Evolutionary conservation across 208 protist species (phyloP), one percentile per base, ranked within the genome.

Genomic region (Herpetomonas muscarum): DNA sequence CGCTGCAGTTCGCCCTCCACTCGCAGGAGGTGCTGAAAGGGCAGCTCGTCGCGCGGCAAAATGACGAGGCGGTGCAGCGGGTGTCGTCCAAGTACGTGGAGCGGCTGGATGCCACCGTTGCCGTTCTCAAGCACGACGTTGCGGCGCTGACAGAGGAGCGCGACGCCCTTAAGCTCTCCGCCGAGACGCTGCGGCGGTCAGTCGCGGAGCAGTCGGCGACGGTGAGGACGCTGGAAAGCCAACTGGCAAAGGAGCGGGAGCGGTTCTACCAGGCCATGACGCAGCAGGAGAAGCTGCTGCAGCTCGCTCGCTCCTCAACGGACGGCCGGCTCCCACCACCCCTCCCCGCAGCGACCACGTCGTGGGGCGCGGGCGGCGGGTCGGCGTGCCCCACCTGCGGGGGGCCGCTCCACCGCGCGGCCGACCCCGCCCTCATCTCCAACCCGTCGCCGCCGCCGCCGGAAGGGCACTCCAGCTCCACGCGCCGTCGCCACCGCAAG

Each of bases 1-100:
- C 69, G 17, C 65, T 94, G 34, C 88, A 94, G 72, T 94, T 94
- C 44, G 41, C 76, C 2, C 68, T 94, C 34, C 85, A 76, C 74
- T 92, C 88, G n/a, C 88, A 92, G 65, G 69, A 73, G 3, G 59
- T 94, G 7, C 57, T 94, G 42, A 81, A 85, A 58, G 75, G 74
- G 36, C 71, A 85, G 64, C 50, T 90, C 34, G 52, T 77, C 36
- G 73, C 78, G 42, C 47, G 60, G 32, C 83, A 90, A 66, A 68
- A 73, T 10, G 44, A 37, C 13, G 53, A 66, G 10, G 53, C 73
- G n/a, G 73, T 73, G n/a, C 32, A 46, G 56, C 61, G 61, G 21
- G 70, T 93, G 3, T 76, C 71, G 28, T 60, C 71, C 13, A 54
- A 70, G 28, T 67, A 83, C 55, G 56, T 92, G 4, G 71, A 78